Percentiles rank a stretch among this genome's conserved stretches.
These are phyloP conservation scores for Elongisporangium anandrum DNA, from an alignment of 352 stramenopile genomes.

Conservation along the genomic window DNA sequence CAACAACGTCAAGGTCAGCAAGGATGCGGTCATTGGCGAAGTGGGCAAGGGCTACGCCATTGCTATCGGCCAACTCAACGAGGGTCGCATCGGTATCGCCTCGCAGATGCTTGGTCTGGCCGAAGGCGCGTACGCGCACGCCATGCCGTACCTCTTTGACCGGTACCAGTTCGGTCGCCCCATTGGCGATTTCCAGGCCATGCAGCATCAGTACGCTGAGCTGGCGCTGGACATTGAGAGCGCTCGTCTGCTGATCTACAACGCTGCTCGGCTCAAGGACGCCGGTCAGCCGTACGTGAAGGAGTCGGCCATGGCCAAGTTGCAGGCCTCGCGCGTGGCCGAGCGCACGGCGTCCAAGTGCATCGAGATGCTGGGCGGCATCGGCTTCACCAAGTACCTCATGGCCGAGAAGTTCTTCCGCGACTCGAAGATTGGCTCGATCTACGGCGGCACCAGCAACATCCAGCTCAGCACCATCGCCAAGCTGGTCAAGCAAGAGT, in stretches of 20 bases:
- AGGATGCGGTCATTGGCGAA: constrained; percentile 86
- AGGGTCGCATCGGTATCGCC: constrained; percentile 92
- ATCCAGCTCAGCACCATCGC: constrained; percentile 91
- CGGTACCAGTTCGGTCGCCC: constrained; percentile 90
- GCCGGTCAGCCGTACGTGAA: constrained; percentile 88
- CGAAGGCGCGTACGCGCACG: constrained; percentile 89
- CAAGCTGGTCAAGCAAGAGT: constrained; percentile 71
- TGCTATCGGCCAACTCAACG: constrained; percentile 94
- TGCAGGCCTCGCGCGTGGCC: constrained; percentile 89
- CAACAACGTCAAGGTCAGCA: constrained; percentile 88
- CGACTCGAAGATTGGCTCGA: constrained; percentile 94
- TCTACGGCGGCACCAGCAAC: constrained; percentile 95
- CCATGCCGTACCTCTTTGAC: constrained; percentile 91
- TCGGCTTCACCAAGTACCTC: constrained; percentile 91
- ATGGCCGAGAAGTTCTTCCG: constrained; percentile 93
- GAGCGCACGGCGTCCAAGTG: constrained; percentile 88
- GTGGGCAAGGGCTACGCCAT: constrained; percentile 91
- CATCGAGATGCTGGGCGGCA: constrained; percentile 90
- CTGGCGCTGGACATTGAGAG: constrained; percentile 89
- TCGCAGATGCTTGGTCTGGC: constrained; percentile 93
- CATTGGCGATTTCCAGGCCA: constrained; percentile 90
- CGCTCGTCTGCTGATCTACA: constrained; percentile 89
- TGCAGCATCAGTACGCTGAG: constrained; percentile 94
- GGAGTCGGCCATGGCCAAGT: constrained; percentile 93
- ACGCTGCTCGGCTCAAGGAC: constrained; percentile 91